Conservation (phyloP, 2,329 filamentous ascomycete genomes). For the Alternaria novae-zelandiae region DNA sequence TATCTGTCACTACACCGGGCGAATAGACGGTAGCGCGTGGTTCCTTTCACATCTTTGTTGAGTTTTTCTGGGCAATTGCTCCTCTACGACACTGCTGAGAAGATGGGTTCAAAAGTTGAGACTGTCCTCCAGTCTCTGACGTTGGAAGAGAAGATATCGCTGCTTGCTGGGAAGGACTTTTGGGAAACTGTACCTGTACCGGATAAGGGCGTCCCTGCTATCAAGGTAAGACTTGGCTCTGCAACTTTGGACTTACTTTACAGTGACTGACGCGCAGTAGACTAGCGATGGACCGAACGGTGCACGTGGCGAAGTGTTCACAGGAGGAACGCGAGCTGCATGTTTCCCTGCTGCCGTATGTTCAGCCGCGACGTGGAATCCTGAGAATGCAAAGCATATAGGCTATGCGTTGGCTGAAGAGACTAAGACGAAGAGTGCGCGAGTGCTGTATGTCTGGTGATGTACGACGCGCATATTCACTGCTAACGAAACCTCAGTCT, state of each 20-base stretch:
- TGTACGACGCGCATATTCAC: no score
- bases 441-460: slow-evolving; percentile 61
- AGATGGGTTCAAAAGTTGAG: slow-evolving; percentile 36
- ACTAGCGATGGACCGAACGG: slow-evolving; percentile 73
- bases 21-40: background rate
- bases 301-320: slow-evolving; percentile 67
- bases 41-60: background rate
- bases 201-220: slow-evolving; percentile 65
- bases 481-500: slow-evolving; percentile 50
- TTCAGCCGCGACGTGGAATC: slow-evolving; percentile 73
- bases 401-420: slow-evolving; percentile 73
- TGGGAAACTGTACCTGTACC: slow-evolving; percentile 71
- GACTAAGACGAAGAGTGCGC: slow-evolving; percentile 72
- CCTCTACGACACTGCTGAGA: background rate
- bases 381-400: slow-evolving; percentile 60
- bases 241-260: background rate
- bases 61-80: background rate
- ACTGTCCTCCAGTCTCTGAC: slow-evolving; percentile 40
- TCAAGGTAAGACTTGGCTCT: slow-evolving; percentile 45
- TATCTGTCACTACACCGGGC: background rate
- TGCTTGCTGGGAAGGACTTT: slow-evolving; percentile 60
- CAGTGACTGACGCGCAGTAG: slow-evolving; percentile 39
- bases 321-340: slow-evolving; percentile 69
- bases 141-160: slow-evolving; percentile 44
- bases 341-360: slow-evolving; percentile 79